Evolutionary conservation across 257 asterid species (phyloP), one percentile per base, ranked within the genome.

Genomic region (Forsythia viridissima): DNA sequence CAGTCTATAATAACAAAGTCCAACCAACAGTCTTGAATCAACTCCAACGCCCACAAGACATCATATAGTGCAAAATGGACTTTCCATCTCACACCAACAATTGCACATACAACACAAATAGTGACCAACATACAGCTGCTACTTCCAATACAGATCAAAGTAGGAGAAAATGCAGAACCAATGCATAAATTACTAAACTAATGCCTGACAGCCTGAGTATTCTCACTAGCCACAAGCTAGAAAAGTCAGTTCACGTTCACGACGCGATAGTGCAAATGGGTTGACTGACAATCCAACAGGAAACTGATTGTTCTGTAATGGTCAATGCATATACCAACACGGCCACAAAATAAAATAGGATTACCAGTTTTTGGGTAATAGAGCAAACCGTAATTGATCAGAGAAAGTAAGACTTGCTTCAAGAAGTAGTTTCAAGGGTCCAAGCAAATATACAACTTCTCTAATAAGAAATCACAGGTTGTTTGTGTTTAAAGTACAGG

Each of bases 161-260:
- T 37, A 7, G 2, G 8, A 15, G 24, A 68, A 8, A 48, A 61
- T 21, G 13, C 48, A 24, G 76, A 78, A 24, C 11, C 4, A 13
- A 79, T 6, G 8, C 10, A 38, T 43, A 67, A 48, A 79, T 40
- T 51, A 72, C 69, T 55, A 59, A 72, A 36, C 48, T 39, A 51
- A 51, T 48, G 59, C 24, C 34, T 24, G 24, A 24, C 24, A 24
- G 24, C 24, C 24, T 30, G 34, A 30, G 34, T 30, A 30, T 30
- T 30, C 34, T 30, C 34, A 30, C 34, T 30, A 30, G 34, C 34
- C 21, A 51, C 39, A 57, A 51, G 39, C 41, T 55, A 4, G 11
- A 34, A 51, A 24, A 75, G 52, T 51, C 16, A 24, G 68, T 72
- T 21, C n/a, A 42, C 42, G 68, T 72, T 21, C n/a, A 42, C 42